Conservation (phyloP, 192 early-diverging fungal species). For the Backusella tarrabulga region DNA sequence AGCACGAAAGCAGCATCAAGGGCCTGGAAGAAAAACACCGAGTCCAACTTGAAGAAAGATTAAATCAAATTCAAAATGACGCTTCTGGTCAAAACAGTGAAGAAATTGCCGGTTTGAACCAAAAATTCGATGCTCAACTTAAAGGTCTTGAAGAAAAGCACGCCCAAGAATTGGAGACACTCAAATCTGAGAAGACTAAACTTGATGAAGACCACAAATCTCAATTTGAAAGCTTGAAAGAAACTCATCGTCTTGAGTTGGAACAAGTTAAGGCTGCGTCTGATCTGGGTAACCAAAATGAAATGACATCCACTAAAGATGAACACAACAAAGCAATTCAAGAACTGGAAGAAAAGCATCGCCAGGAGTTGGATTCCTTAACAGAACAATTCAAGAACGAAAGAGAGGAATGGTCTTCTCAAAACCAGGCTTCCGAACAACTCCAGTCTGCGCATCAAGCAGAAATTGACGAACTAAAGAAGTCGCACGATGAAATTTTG, state of each 20-base stretch:
- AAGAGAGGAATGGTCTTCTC: not conserved
- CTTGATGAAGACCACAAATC: not conserved
- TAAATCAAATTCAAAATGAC: constrained; percentile 11
- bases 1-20: not conserved
- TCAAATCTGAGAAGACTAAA: not conserved
- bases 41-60: not conserved
- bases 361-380: not conserved
- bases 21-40: not conserved
- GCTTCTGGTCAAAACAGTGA: not conserved
- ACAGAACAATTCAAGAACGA: not conserved
- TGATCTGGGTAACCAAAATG: not conserved
- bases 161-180: not conserved
- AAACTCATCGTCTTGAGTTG: not conserved
- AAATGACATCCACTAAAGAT: not conserved
- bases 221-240: not conserved
- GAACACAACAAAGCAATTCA: not conserved
- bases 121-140: not conserved
- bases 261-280: not conserved
- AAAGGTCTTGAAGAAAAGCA: not conserved
- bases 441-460: not conserved
- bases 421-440: not conserved
- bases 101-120: not conserved
- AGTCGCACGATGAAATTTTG: not conserved
- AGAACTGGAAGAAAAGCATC: not conserved
- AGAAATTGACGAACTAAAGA: not conserved